Evolutionary conservation across 2,329 filamentous ascomycete species (phyloP), one percentile per base, ranked within the genome.

Genomic region (Aspergillus uvarum): DNA sequence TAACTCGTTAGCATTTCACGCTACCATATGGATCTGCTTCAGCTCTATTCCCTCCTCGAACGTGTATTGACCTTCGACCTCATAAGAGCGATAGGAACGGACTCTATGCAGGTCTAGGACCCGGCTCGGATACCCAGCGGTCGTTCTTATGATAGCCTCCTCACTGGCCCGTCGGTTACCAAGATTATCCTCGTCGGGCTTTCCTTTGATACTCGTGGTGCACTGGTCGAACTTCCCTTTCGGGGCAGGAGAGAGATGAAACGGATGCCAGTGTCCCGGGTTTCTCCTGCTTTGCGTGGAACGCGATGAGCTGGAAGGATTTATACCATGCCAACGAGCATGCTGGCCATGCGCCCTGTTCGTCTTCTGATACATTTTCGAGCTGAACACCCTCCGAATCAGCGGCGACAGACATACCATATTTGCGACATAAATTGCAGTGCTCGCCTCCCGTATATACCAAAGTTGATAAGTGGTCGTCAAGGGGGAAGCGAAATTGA

Each of bases 341-440:
- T 57, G 59, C 26, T 60, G 63, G 32, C 64, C 59, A n/a, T 70
- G 67, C 26, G 63, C 67, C 21, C 65, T 67, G 51, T 66, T 72
- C 48, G 66, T 69, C 47, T 66, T 67, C 35, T 68, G 65, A 50
- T 71, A 72, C n/a, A 67, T 64, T 22, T 65, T 70, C 26, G 72
- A 58, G 3, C 67, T 67, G 48, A 72, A 70, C n/a, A 72, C 7
- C 31, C 68, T 72, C n/a, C 70, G 66, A 16, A 72, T 59, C 0
- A 72, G 63, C 0, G 71, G 70, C 70, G 70, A 73, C 65, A 71
- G 65, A 42, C 71, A 72, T 59, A 70, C 69, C 3, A 82, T 66
- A 49, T 82, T 82, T 22, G 81, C 79, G 2, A 82, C 79, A 19
- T 81, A 76, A 11, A 79, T 70, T 21, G 74, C 72, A 1, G 74